A percentile compares a stretch with the other conserved stretches of the same genome.
phyloP scores from a whole-genome alignment of 192 early-diverging fungal species.

The Coemansia sp. region DNA sequence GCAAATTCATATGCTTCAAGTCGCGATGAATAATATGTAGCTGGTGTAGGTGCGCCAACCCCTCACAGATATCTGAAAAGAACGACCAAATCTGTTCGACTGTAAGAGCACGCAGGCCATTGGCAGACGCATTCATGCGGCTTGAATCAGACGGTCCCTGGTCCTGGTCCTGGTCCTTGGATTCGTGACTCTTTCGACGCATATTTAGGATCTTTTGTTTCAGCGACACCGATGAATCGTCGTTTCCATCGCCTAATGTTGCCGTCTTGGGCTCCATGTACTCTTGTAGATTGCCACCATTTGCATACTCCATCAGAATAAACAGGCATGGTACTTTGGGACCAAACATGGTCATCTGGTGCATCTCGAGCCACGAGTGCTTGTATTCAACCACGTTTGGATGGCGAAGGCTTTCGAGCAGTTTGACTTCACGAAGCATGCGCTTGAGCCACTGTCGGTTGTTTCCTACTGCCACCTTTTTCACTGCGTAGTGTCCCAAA shows the following conservation, averaged over 20 bases:
- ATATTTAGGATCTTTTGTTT: constrained; percentile 31
- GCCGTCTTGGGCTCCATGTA: constrained; percentile 61
- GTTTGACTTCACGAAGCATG: constrained; percentile 91
- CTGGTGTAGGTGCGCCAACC: constrained; percentile 83
- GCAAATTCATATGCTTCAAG: constrained; percentile 89
- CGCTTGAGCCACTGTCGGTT: constrained; percentile 86
- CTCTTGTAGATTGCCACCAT: constrained; percentile 95
- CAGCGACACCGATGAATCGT: constrained; percentile 17
- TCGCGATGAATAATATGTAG: constrained; percentile 92
- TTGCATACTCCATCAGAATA: constrained; percentile 93
- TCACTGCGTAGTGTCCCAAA: constrained; percentile 87
- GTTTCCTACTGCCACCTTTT: constrained; percentile 91
- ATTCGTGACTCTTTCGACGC: constrained; percentile 21
- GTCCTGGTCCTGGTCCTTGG: neutral
- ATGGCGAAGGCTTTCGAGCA: constrained; percentile 86
- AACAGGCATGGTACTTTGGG: constrained; percentile 92
- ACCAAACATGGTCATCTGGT: constrained; percentile 66
- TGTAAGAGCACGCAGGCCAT: constrained; percentile 45
- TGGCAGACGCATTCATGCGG: neutral
- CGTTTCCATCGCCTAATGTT: neutral
- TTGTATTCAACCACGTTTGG: constrained; percentile 95
- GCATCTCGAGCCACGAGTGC: constrained; percentile 91
- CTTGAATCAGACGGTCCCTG: neutral
- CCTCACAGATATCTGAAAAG: constrained; percentile 90
- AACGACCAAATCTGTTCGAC: constrained; percentile 79